Percentiles rank a stretch among this genome's conserved stretches.
These are phyloP conservation scores for Crithidia thermophila DNA, from an alignment of 208 protist genomes.

Conservation along the genomic window DNA sequence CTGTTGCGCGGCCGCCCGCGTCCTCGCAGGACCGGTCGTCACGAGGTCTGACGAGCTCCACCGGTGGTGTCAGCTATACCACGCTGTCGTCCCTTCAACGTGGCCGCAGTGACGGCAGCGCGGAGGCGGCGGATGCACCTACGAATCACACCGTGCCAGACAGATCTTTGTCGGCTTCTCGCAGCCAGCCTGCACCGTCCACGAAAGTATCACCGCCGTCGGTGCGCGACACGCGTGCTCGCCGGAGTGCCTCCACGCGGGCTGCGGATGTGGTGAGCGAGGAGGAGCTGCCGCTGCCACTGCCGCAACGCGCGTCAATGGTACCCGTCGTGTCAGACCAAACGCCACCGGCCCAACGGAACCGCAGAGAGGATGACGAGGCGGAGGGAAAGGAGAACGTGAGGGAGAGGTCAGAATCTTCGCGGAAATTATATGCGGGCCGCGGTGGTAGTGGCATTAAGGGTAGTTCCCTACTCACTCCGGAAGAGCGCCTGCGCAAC, in stretches of 20 bases:
- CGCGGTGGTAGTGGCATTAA: no score
- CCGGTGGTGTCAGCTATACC: constrained; percentile 3
- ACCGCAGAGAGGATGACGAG: no score
- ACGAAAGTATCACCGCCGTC: not conserved
- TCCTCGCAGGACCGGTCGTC: constrained; percentile 28
- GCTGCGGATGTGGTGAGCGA: not conserved
- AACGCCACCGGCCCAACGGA: not conserved
- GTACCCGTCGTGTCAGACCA: no score
- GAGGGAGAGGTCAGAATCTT: no score
- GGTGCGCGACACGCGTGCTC: not conserved
- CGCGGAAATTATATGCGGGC: no score
- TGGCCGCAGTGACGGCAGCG: constrained; percentile 5
- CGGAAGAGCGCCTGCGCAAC: constrained; percentile 4
- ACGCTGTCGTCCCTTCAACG: constrained; percentile 14
- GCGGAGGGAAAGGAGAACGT: no score
- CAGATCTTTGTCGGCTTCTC: not conserved
- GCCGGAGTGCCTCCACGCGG: constrained; percentile 6
- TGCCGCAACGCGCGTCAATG: constrained; percentile 24
- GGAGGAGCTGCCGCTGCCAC: constrained; percentile 11
- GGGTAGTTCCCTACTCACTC: no score
- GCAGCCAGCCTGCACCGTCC: not conserved
- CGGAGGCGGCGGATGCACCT: not conserved
- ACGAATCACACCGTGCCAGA: not conserved
- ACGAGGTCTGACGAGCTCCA: constrained; percentile 22
- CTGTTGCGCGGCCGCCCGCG: not conserved